Evolutionary conservation across 352 stramenopile genomes (phyloP), one percentile per base, ranked within the genome.

Genomic region (Pelagophyceae sp.): DNA sequence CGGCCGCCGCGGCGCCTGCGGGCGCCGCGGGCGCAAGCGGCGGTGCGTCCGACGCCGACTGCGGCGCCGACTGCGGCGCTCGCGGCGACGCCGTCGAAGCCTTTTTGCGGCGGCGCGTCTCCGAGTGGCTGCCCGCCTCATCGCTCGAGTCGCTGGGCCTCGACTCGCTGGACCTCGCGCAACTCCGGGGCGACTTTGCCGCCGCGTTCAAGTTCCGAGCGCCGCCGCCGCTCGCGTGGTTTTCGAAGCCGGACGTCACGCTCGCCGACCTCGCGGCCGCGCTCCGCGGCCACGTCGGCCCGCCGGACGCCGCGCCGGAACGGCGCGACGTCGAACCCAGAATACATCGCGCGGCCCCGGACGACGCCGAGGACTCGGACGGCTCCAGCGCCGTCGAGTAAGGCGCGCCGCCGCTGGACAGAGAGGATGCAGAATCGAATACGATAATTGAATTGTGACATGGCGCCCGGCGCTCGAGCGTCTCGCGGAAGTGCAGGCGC

Each of bases 101-200:
- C 38, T 74, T 74, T n/a, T 37, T 74, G 2, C 2, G 33, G 6
- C 17, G 2, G 2, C 33, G 67, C 33, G 67, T 74, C 6, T 74
- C 67, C 17, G 33, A 54, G 6, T 74, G 67, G 67, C 67, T 74
- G 1, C 67, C 67, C 35, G 67, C 11, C 25, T 11, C 19, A 37
- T 60, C 67, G 15, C 67, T 74, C 2, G 31, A 51, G 2, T 33
- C 33, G 27, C 67, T 74, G 25, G 67, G 67, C 3, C 67, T 74
- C 35, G 67, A 74, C 33, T 74, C 67, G 5, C 67, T 74, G 2
- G 67, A 74, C 38, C 38, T 74, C 38, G 67, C 67, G 67, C 33
- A 74, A n/a, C 51, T 74, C 25, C 67, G 67, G 0, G 67, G 35
- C 38, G 35, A 54, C 11, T 11, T 54, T 23, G 45, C 23, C 45